phyloP scores from a whole-genome alignment of 352 stramenopile genomes.

The Phytophthora melonis region DNA sequence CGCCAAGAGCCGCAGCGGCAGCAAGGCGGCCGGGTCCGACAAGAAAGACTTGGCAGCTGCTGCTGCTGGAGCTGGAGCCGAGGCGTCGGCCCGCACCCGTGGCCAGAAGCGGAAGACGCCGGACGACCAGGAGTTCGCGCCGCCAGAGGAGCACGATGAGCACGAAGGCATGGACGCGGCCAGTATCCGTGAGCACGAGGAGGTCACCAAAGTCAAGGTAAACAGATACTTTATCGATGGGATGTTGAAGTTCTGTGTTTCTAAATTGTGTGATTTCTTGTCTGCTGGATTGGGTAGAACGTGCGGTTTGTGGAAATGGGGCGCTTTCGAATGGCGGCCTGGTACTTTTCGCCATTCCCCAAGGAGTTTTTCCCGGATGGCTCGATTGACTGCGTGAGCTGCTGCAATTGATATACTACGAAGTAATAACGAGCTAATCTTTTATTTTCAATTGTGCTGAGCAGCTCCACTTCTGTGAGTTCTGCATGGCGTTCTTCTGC shows the following conservation, averaged over 20 bases:
- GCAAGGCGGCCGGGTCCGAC: slow-evolving; percentile 20
- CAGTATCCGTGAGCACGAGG: slow-evolving; percentile 97
- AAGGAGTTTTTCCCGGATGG: slow-evolving; percentile 95
- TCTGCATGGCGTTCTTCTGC: slow-evolving; percentile 90
- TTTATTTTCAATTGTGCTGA: neutral
- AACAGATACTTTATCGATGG: neutral
- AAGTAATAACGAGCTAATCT: neutral
- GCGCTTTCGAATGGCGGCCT: slow-evolving; percentile 94
- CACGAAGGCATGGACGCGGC: slow-evolving; percentile 98
- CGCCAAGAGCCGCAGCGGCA: slow-evolving; percentile 56
- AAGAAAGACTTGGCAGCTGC: slow-evolving; percentile 13
- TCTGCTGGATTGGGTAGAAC: slow-evolving; percentile 76
- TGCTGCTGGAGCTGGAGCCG: slow-evolving; percentile 13
- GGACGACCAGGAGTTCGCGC: slow-evolving; percentile 79
- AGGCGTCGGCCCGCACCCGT: slow-evolving; percentile 57
- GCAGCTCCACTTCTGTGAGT: slow-evolving; percentile 91
- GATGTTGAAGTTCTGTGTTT: slow-evolving; percentile 8
- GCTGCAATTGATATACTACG: neutral
- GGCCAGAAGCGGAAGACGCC: slow-evolving; percentile 82
- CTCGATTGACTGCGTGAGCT: slow-evolving; percentile 81
- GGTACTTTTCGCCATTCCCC: slow-evolving; percentile 98
- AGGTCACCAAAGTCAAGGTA: slow-evolving; percentile 97
- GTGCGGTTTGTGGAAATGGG: slow-evolving; percentile 96
- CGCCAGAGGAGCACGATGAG: slow-evolving; percentile 94
- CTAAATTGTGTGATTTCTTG: neutral